Conservation (phyloP, 2,329 filamentous ascomycete genomes). For the Fusarium oxysporum region DNA sequence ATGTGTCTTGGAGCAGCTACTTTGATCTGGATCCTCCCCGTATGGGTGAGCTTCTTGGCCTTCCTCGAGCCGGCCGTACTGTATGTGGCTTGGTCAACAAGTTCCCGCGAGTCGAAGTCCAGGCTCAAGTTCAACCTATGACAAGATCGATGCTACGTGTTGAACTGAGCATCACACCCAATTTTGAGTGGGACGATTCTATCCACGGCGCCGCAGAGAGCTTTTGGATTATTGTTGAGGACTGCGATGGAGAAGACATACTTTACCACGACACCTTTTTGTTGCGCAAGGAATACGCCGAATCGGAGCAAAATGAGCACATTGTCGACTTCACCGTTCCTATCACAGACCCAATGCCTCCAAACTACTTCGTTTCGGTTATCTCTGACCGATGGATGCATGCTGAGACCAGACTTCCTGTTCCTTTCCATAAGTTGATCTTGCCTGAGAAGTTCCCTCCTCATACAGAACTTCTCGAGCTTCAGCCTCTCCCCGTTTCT, state of each 20-base stretch:
- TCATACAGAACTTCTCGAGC: conserved; percentile 89
- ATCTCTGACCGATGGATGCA: conserved; percentile 99
- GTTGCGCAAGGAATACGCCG: conserved; percentile 88
- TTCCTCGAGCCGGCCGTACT: conserved; percentile 86
- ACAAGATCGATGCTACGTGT: conserved; percentile 93
- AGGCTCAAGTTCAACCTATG: conserved; percentile 93
- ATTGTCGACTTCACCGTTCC: conserved; percentile 96
- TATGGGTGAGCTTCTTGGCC: conserved; percentile 92
- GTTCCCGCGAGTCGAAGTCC: conserved; percentile 91
- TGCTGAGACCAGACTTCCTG: conserved; percentile 90
- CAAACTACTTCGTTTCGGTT: conserved; percentile 97
- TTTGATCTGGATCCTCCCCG: conserved; percentile 96
- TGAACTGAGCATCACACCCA: conserved; percentile 90
- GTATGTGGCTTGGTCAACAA: conserved; percentile 91
- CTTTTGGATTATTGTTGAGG: conserved; percentile 98
- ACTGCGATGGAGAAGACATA: conserved; percentile 96
- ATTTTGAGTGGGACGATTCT: conserved; percentile 94
- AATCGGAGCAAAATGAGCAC: conserved; percentile 89
- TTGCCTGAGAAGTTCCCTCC: conserved; percentile 95
- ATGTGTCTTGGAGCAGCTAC: conserved; percentile 92
- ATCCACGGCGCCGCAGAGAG: conserved; percentile 89
- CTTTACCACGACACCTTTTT: conserved; percentile 95
- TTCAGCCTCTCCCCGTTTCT: conserved; percentile 90
- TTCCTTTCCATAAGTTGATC: conserved; percentile 95
- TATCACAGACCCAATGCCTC: conserved; percentile 97